Evolutionary conservation across 1,139 yeast species (phyloP).

Genomic region (Yamadazyma spencermartinsiae): DNA sequence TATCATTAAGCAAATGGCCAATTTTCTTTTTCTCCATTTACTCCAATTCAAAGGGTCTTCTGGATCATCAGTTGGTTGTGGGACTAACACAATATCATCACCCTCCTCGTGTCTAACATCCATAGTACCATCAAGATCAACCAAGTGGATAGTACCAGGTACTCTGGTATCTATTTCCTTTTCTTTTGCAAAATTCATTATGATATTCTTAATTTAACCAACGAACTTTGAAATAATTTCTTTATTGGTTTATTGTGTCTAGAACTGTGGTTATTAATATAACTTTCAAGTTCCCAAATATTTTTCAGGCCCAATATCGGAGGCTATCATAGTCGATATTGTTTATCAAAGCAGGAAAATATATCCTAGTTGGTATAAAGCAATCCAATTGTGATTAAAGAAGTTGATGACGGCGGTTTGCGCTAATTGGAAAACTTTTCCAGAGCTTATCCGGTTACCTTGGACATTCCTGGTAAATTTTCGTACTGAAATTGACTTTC

Average conservation of each 20-base stretch:
- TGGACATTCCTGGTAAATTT: not conserved
- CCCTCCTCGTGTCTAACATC: conserved; percentile 22
- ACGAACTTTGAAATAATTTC: not conserved
- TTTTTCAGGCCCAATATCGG: not conserved
- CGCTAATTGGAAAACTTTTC: not conserved
- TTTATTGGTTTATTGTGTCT: too few relatives aligned
- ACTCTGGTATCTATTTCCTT: conserved; percentile 12
- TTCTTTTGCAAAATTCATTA: not conserved
- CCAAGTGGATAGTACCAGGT: conserved; percentile 29
- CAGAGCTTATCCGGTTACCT: not conserved
- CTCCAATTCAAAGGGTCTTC: conserved; percentile 31
- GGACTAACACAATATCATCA: conserved; percentile 25
- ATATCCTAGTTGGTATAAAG: not conserved
- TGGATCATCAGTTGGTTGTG: conserved; percentile 26
- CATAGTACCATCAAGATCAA: conserved; percentile 22
- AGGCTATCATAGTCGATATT: not conserved
- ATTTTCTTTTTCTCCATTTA: conserved; percentile 17
- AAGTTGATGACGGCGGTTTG: not conserved
- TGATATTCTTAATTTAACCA: not conserved
- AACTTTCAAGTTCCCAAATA: not conserved
- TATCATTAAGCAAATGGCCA: conserved; percentile 17
- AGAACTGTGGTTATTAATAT: not conserved
- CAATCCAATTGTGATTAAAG: too few relatives aligned
- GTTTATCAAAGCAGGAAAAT: not conserved
- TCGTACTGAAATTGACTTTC: not conserved